Evolutionary conservation across 176 grass and related monocot genomes (phyloP).

Genomic region (Ampelocalamus luodianensis): DNA sequence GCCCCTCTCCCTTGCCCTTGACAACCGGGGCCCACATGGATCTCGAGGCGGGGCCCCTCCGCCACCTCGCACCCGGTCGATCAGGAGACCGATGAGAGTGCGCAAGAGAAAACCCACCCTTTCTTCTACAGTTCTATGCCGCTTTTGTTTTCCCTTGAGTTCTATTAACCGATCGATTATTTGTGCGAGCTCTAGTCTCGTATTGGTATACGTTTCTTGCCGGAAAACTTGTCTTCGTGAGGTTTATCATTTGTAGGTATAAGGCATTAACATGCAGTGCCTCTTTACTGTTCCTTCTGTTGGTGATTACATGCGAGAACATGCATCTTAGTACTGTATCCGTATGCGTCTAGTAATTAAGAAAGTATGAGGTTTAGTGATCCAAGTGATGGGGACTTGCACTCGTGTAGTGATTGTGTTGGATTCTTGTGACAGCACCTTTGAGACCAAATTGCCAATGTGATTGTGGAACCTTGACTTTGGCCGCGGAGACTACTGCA

Average conservation of each 20-base stretch:
- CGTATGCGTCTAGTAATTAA: background rate
- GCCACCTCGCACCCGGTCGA: background rate
- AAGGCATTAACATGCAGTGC: background rate
- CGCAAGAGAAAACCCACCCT: background rate
- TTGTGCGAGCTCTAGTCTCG: background rate
- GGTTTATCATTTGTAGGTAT: background rate
- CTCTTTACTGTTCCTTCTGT: background rate
- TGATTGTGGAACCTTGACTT: no score
- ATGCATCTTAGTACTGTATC: background rate
- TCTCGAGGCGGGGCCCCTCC: background rate
- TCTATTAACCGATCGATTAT: background rate
- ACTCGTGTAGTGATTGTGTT: no score
- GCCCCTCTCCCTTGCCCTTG: background rate
- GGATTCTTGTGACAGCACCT: no score
- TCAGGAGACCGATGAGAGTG: slow-evolving; percentile 42
- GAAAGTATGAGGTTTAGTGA: background rate
- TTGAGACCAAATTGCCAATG: no score
- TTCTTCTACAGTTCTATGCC: background rate
- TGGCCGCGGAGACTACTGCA: no score
- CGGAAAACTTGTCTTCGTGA: background rate
- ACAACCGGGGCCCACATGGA: slow-evolving; percentile 9
- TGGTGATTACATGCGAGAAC: background rate
- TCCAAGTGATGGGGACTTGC: background rate
- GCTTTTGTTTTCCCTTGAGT: background rate
- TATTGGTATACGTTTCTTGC: background rate